These are phyloP conservation scores for Cytospora piceae DNA, from an alignment of 2,329 filamentous ascomycete species.

Conservation along the genomic window DNA sequence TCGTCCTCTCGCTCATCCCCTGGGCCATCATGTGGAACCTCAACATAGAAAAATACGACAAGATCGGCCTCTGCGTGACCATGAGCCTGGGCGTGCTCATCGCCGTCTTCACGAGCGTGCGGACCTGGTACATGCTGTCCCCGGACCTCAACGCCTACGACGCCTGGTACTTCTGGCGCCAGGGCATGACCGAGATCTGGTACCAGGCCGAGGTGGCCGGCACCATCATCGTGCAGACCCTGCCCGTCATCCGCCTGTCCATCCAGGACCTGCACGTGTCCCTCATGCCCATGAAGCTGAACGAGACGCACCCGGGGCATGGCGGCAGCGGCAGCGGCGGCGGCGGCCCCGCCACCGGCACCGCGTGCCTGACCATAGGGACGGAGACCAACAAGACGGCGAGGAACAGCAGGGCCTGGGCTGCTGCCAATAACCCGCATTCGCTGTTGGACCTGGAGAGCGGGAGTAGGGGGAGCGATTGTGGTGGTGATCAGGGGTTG, in stretches of 20 bases:
- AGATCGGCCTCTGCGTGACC: slow-evolving; percentile 53
- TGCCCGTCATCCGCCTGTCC: slow-evolving; percentile 55
- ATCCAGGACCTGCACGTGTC: slow-evolving; percentile 46
- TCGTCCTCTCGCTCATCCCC: slow-evolving; percentile 53
- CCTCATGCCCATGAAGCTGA: slow-evolving; percentile 35
- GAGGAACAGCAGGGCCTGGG: slow-evolving; percentile 20
- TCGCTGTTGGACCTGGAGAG: slow-evolving; percentile 19
- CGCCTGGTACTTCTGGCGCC: slow-evolving; percentile 52
- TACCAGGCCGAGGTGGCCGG: slow-evolving; percentile 56
- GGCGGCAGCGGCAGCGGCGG: background rate
- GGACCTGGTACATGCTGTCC: slow-evolving; percentile 53
- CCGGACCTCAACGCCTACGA: slow-evolving; percentile 46
- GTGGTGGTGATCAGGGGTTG: no score
- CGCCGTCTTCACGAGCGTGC: slow-evolving; percentile 51
- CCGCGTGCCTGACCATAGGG: slow-evolving; percentile 4
- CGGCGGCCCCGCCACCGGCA: no score
- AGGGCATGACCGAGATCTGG: slow-evolving; percentile 51
- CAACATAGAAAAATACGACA: slow-evolving; percentile 53
- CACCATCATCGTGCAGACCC: slow-evolving; percentile 59
- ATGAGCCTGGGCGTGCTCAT: slow-evolving; percentile 54
- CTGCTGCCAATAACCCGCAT: slow-evolving; percentile 19
- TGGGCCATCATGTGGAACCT: slow-evolving; percentile 54
- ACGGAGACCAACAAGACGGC: slow-evolving; percentile 16
- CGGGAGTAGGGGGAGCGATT: background rate
- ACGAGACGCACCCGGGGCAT: slow-evolving; percentile 19